Conservation (phyloP, 768 basidiomycete genomes). For the Boletus sp. region DNA sequence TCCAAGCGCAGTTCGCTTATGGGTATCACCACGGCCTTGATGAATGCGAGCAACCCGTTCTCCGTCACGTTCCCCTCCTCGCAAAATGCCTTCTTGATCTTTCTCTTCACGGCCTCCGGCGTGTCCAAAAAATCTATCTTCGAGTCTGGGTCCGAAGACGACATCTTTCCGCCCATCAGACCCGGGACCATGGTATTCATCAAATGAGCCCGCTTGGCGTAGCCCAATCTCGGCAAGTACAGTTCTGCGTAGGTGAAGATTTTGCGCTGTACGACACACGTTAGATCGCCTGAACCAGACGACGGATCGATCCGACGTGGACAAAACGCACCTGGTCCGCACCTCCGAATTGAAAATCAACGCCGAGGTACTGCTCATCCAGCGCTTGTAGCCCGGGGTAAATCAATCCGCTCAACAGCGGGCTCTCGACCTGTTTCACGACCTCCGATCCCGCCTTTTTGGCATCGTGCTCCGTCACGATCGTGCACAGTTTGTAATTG, state of each 20-base stretch:
- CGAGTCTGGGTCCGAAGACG: constrained; percentile 93
- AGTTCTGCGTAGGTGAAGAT: constrained; percentile 98
- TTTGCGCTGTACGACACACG: constrained; percentile 64
- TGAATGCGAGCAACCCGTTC: constrained; percentile 87
- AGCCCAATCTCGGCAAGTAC: constrained; percentile 92
- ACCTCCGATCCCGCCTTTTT: constrained; percentile 99
- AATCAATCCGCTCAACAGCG: constrained; percentile 84
- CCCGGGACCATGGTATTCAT: constrained; percentile 99
- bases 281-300: not conserved
- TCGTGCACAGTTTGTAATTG: constrained; percentile 89
- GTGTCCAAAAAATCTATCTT: constrained; percentile 97
- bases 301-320: not conserved
- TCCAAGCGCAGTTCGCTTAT: constrained; percentile 75
- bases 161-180: constrained; percentile 95
- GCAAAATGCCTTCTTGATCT: constrained; percentile 91
- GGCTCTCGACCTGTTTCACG: constrained; percentile 95
- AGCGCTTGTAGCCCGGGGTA: constrained; percentile 97
- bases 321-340: constrained; percentile 78
- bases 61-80: constrained; percentile 87
- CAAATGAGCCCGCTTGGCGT: constrained; percentile 90
- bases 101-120: constrained; percentile 79
- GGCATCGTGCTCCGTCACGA: constrained; percentile 92
- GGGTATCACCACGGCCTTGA: constrained; percentile 84
- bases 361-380: constrained; percentile 94
- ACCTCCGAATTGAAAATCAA: constrained; percentile 98